phyloP scores from a whole-genome alignment of 2,329 filamentous ascomycete genomes.

The Camillea tinctor region DNA sequence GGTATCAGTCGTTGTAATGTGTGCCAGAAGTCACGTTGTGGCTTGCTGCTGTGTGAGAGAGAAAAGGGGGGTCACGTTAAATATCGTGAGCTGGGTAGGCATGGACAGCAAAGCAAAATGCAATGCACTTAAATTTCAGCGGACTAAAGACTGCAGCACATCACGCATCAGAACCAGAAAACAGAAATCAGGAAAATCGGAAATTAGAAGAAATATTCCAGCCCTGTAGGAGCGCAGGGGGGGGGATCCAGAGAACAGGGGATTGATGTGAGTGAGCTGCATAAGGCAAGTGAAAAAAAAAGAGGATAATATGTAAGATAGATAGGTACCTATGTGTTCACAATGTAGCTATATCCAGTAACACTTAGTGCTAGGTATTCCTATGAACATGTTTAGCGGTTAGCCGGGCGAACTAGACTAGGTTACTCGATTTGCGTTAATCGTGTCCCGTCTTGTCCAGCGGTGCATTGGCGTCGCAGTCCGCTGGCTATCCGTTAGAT shows the following conservation, averaged over 20 bases:
- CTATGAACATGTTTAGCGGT: neutral
- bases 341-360: neutral
- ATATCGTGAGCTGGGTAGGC: neutral
- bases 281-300: neutral
- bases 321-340: neutral
- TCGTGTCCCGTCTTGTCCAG: neutral
- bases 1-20: neutral
- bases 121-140: neutral
- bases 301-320: neutral
- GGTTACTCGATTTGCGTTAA: neutral
- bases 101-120: neutral
- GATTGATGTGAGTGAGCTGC: neutral
- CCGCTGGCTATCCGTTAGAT: neutral
- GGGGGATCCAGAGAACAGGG: neutral
- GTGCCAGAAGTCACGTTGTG: neutral
- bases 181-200: neutral
- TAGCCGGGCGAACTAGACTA: neutral
- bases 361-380: neutral
- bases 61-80: neutral
- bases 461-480: neutral
- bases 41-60: neutral
- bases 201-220: neutral
- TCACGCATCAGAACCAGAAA: neutral
- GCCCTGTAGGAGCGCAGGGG: neutral
- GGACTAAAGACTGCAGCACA: neutral